A percentile compares a stretch with the other conserved stretches of the same genome.
Evolutionary conservation across 1,139 yeast genomes (phyloP).

Genomic region (Sugiyamaella sp.): DNA sequence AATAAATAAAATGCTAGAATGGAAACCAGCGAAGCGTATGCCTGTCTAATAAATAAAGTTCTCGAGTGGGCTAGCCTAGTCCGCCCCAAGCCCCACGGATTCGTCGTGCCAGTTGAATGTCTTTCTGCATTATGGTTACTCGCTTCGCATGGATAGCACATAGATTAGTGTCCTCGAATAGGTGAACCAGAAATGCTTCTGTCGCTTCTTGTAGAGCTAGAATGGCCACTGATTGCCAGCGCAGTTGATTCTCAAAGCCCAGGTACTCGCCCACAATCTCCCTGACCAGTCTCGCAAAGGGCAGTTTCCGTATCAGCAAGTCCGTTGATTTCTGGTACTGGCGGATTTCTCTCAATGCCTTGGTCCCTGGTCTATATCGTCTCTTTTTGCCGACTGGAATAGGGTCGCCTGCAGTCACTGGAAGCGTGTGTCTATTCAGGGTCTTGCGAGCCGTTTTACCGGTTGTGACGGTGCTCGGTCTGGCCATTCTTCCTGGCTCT

Average conservation of each 20-base stretch:
- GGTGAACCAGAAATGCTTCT: constrained; percentile 82
- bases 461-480: constrained; percentile 9
- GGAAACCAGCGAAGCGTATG: too few relatives aligned
- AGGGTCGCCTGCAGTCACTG: constrained; percentile 5
- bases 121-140: constrained; percentile 93
- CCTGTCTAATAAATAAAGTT: too few relatives aligned
- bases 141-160: constrained; percentile 93
- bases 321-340: constrained; percentile 79
- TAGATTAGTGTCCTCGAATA: constrained; percentile 86
- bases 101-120: constrained; percentile 87
- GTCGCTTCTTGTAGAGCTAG: constrained; percentile 91
- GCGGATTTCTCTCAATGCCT: constrained; percentile 77
- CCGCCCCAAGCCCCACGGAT: constrained; percentile 59
- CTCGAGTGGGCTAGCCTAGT: constrained; percentile 14
- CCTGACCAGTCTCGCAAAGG: constrained; percentile 84
- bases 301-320: constrained; percentile 74
- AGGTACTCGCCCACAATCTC: constrained; percentile 74
- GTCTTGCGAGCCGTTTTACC: constrained; percentile 9
- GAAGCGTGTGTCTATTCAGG: background rate
- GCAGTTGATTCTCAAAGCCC: constrained; percentile 53
- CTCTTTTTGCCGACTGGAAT: constrained; percentile 42
- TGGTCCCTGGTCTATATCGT: constrained; percentile 71
- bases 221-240: constrained; percentile 92
- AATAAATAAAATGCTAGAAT: too few relatives aligned
- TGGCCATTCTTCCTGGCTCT: background rate